These are phyloP conservation scores for Pleurotus pulmonarius DNA, from an alignment of 768 basidiomycete species.

Conservation along the genomic window DNA sequence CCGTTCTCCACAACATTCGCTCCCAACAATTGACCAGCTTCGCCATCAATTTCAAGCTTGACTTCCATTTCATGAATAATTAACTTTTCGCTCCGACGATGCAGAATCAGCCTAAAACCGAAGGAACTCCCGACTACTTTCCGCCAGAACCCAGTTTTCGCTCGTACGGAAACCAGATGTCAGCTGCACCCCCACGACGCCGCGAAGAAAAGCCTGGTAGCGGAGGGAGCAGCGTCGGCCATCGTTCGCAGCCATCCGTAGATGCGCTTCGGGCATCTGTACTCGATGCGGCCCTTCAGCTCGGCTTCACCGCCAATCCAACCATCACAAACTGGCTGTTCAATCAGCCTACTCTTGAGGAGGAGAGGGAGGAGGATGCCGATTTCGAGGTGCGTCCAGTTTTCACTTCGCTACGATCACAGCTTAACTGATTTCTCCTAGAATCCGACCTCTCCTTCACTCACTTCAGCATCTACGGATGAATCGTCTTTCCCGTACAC, in stretches of 20 bases:
- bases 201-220: not conserved
- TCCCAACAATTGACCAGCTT: too few relatives aligned
- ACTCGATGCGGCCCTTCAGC: conserved; percentile 66
- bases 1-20: too few relatives aligned
- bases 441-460: conserved; percentile 2
- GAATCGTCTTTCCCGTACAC: conserved; percentile 14
- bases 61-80: too few relatives aligned
- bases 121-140: too few relatives aligned
- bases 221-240: conserved; percentile 32
- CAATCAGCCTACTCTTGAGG: conserved; percentile 53
- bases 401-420: not conserved
- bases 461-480: conserved; percentile 10
- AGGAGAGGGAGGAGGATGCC: conserved; percentile 42
- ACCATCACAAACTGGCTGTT: conserved; percentile 73
- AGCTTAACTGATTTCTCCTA: not conserved
- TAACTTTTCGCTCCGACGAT: too few relatives aligned
- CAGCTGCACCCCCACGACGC: too few relatives aligned
- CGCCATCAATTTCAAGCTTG: too few relatives aligned
- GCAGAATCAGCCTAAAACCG: too few relatives aligned
- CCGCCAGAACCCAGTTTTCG: too few relatives aligned
- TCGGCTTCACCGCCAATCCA: conserved; percentile 57
- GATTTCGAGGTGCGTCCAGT: not conserved
- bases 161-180: too few relatives aligned
- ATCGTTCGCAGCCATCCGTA: conserved; percentile 17
- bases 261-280: conserved; percentile 67